Evolutionary conservation across 108 stramenopile genomes (phyloP).

Genomic region (Skeletonema potamos): DNA sequence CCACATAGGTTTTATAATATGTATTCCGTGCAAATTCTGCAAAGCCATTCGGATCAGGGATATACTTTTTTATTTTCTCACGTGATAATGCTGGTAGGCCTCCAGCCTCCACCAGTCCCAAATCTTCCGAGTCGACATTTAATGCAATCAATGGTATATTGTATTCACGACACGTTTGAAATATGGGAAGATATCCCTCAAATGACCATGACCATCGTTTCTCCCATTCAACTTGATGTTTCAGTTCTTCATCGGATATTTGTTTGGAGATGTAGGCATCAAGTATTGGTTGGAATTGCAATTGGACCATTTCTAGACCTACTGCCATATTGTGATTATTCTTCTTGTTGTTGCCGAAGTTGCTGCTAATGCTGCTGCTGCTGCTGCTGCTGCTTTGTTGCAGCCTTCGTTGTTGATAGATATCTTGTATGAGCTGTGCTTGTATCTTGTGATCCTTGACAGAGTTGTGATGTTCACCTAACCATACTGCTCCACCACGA

Average conservation of each 20-base stretch:
- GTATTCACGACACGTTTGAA: constrained; percentile 50
- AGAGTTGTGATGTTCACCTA: constrained; percentile 78
- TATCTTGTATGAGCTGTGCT: constrained; percentile 44
- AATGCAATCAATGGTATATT: constrained; percentile 63
- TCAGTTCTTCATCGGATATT: constrained; percentile 48
- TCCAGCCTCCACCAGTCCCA: constrained; percentile 55
- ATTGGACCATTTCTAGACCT: constrained; percentile 76
- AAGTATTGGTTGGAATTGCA: constrained; percentile 64
- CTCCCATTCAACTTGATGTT: constrained; percentile 59
- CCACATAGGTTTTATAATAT: constrained; percentile 59
- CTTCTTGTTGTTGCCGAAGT: neutral
- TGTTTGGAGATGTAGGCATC: constrained; percentile 57
- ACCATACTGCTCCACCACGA: constrained; percentile 51
- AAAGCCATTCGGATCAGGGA: constrained; percentile 61
- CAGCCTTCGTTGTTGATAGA: constrained; percentile 36
- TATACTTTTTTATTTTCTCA: constrained; percentile 48
- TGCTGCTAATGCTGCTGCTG: no score
- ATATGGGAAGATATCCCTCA: constrained; percentile 59
- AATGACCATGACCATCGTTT: constrained; percentile 77
- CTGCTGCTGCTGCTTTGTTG: no score
- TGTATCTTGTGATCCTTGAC: constrained; percentile 63
- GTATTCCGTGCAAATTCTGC: constrained; percentile 48
- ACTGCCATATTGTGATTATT: constrained; percentile 51
- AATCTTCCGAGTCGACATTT: constrained; percentile 79
- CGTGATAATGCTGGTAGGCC: constrained; percentile 55